Base-by-base conservation (phyloP, 495 filamentous ascomycete genomes). In the Staphylotrichum longicolle region DNA sequence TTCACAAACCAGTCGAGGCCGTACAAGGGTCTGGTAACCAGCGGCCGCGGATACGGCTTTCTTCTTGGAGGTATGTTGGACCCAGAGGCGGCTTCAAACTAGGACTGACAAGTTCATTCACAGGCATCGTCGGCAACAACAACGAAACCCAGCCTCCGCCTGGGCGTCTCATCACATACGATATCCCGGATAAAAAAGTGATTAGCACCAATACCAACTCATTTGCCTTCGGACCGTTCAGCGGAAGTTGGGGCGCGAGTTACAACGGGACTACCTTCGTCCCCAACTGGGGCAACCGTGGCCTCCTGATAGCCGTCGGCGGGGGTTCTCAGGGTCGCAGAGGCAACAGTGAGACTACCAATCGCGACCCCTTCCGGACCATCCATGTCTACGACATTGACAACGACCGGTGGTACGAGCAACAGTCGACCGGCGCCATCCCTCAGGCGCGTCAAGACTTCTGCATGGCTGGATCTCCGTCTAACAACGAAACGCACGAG, bases 401-500 rank as follows among this genome's bases (percentile, higher is more conserved):
- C 15, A 41, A 8, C 30, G 41, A 56, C 4, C 50, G 37, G 20
- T 68, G 66, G 68, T 61, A 58, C 39, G 63, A 70, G 27, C 68
- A 70, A 30, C 48, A 52, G 44, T 61, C 63, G 5, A 61, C 58
- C 2, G 68, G 68, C 7, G 54, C 53, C 15, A 33, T 56, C 3
- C 68, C 68, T 1, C 27, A 51, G 14, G 44, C 52, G 14, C 54
- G 66, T 0, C 57, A 61, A 37, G 61, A 68, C 8, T 68, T 68
- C 14, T 70, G 68, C 49, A 61, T 70, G 4, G 63, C 68, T 6
- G 66, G 68, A 7, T 47, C 54, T 11, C 54, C 61, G 33, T 70
- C 68, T 10, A 60, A 47, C 66, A 57, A 64, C 52, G 57, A 47
- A 4, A 70, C 66, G 37, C 64, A 63, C 56, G 66, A 70, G 48